Conservation (phyloP, 495 filamentous ascomycete genomes). For the Pseudotulostoma volvatum region DNA sequence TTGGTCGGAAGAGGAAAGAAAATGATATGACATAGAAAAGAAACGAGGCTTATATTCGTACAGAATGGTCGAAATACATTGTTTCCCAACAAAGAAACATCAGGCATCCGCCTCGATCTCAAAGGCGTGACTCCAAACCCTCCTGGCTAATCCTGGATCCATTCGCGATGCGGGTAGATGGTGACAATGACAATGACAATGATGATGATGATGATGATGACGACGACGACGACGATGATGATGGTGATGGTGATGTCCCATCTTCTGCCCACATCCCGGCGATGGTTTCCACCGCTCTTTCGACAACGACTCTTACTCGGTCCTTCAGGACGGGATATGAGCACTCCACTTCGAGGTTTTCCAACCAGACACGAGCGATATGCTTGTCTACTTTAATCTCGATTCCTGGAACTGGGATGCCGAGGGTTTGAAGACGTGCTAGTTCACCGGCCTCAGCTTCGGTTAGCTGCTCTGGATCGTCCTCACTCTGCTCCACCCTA, state of each 20-base stretch:
- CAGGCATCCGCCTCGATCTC: too few species aligned
- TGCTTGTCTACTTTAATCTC: slow-evolving; percentile 79
- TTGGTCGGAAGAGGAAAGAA: too few species aligned
- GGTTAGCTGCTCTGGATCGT: slow-evolving; percentile 26
- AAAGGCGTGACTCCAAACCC: too few species aligned
- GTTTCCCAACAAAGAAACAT: too few species aligned
- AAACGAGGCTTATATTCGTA: too few species aligned
- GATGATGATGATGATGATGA: too few species aligned
- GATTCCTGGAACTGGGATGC: slow-evolving; percentile 77
- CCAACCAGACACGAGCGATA: slow-evolving; percentile 77
- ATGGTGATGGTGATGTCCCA: not conserved
- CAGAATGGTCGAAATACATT: too few species aligned
- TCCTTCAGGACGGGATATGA: slow-evolving; percentile 53
- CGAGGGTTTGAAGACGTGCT: slow-evolving; percentile 55
- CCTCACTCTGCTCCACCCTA: slow-evolving; percentile 7
- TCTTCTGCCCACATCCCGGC: slow-evolving; percentile 49
- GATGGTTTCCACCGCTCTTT: slow-evolving; percentile 80
- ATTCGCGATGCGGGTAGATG: too few species aligned
- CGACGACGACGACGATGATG: not conserved
- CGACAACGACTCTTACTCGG: slow-evolving; percentile 73
- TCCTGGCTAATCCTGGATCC: too few species aligned
- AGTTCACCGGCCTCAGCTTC: slow-evolving; percentile 45
- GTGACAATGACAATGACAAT: too few species aligned
- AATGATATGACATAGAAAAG: too few species aligned
- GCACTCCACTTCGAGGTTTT: slow-evolving; percentile 81